Conservation (phyloP, 495 filamentous ascomycete species). For the Polyplosphaeria fusca region DNA sequence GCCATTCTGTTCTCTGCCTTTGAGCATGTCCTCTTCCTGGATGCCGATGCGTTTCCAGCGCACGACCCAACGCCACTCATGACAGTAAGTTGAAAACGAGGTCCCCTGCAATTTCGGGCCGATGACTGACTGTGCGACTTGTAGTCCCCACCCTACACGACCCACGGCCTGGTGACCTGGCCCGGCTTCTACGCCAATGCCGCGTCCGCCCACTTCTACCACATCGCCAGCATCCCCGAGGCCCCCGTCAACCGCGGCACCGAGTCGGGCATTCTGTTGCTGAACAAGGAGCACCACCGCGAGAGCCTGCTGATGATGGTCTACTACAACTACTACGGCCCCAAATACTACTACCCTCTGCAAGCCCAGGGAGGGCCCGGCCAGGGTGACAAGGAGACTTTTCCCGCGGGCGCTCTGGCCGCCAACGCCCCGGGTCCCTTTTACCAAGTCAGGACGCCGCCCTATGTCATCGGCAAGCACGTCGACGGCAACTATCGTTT, state of each 20-base stretch:
- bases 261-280: conserved; percentile 57
- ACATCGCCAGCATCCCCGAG: conserved; percentile 50
- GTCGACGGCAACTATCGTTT: not conserved
- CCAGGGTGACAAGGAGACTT: conserved; percentile 66
- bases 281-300: conserved; percentile 54
- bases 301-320: conserved; percentile 53
- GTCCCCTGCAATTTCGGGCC: too few relatives aligned
- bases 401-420: conserved; percentile 53
- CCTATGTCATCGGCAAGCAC: conserved; percentile 43
- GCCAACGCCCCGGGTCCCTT: conserved; percentile 44
- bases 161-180: conserved; percentile 57
- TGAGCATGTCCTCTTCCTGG: conserved; percentile 60
- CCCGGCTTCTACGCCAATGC: conserved; percentile 61
- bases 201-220: conserved; percentile 52
- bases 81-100: too few relatives aligned
- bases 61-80: conserved; percentile 53
- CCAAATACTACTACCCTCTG: conserved; percentile 56
- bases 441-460: conserved; percentile 49
- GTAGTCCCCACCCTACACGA: conserved; percentile 46
- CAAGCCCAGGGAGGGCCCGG: conserved; percentile 56
- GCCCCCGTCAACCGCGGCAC: not conserved
- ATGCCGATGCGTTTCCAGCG: conserved; percentile 57
- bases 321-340: conserved; percentile 65
- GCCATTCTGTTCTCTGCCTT: conserved; percentile 61
- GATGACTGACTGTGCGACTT: too few relatives aligned